These are phyloP conservation scores for Candida loeiensis DNA, from an alignment of 805 yeast species.

Conservation along the genomic window DNA sequence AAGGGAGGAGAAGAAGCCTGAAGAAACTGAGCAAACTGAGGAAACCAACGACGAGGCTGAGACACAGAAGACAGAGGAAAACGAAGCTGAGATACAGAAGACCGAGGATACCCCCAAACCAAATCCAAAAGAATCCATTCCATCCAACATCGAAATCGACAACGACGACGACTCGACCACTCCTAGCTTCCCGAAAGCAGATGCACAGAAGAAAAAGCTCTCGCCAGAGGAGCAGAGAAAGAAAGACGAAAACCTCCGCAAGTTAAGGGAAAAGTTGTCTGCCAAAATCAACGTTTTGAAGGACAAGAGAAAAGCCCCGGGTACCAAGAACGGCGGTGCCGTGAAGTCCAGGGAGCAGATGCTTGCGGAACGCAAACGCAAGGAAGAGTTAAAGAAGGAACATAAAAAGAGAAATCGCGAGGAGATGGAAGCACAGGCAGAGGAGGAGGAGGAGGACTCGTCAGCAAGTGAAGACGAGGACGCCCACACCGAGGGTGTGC, in stretches of 20 bases:
- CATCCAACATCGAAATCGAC: constrained; percentile 36
- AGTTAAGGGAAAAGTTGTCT: constrained; percentile 75
- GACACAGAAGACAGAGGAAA: constrained; percentile 13
- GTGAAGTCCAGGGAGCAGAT: constrained; percentile 82
- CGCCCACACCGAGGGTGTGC: constrained; percentile 41
- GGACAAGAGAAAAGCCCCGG: constrained; percentile 89
- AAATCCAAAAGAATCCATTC: neutral
- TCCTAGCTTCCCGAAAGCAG: constrained; percentile 13
- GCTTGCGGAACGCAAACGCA: constrained; percentile 56
- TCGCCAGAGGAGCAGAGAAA: constrained; percentile 49
- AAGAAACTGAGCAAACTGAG: constrained; percentile 16
- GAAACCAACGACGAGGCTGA: constrained; percentile 17
- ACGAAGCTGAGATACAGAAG: neutral
- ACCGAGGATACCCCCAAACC: neutral
- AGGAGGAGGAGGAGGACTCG: constrained; percentile 15
- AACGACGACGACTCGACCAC: constrained; percentile 61
- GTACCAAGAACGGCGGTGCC: constrained; percentile 75
- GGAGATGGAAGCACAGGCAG: constrained; percentile 40
- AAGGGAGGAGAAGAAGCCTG: constrained; percentile 7
- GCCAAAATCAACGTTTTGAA: constrained; percentile 65
- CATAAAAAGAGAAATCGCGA: constrained; percentile 40
- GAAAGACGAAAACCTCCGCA: constrained; percentile 54
- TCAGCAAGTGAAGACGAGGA: constrained; percentile 20
- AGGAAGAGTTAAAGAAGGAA: constrained; percentile 45
- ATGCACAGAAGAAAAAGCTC: constrained; percentile 20